Conservation (phyloP, 164 flowering plant genomes). For the Dillenia suffruticosa region DNA sequence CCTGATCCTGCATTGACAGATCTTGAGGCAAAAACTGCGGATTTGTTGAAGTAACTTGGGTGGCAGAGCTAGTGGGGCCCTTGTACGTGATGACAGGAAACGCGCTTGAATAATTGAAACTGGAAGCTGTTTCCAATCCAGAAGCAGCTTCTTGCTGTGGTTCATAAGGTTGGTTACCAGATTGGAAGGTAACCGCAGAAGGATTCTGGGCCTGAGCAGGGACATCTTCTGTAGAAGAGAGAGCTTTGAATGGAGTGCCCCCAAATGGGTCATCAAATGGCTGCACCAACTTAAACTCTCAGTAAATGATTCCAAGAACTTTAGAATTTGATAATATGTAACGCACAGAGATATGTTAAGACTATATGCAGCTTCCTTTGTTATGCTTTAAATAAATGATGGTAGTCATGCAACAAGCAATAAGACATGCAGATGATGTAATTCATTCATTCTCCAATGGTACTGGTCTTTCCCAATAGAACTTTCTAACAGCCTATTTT, state of each 20-base stretch:
- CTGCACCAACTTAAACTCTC: constrained; percentile 33
- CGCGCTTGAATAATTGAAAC: constrained; percentile 41
- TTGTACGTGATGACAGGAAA: constrained; percentile 38
- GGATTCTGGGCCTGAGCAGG: constrained; percentile 30
- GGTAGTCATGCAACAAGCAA: no score
- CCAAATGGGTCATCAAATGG: constrained; percentile 90
- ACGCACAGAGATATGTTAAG: no score
- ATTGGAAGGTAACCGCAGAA: constrained; percentile 29
- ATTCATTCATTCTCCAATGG: no score
- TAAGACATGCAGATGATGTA: no score
- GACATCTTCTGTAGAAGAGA: constrained; percentile 36
- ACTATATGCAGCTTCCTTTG: no score
- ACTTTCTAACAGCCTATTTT: no score
- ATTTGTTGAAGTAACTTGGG: constrained; percentile 34
- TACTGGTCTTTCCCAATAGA: no score
- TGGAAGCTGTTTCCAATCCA: constrained; percentile 20
- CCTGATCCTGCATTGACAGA: constrained; percentile 23
- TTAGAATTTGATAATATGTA: no score
- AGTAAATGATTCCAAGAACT: no score
- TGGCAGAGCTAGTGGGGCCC: constrained; percentile 17
- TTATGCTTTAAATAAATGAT: no score
- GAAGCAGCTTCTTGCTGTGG: constrained; percentile 23
- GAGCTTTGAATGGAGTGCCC: constrained; percentile 84
- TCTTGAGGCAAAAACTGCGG: constrained; percentile 40
- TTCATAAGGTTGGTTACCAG: constrained; percentile 27